A percentile compares a stretch with the other conserved stretches of the same genome.
phyloP scores from a whole-genome alignment of 306 rosid species.

The Nissolia schottii region DNA sequence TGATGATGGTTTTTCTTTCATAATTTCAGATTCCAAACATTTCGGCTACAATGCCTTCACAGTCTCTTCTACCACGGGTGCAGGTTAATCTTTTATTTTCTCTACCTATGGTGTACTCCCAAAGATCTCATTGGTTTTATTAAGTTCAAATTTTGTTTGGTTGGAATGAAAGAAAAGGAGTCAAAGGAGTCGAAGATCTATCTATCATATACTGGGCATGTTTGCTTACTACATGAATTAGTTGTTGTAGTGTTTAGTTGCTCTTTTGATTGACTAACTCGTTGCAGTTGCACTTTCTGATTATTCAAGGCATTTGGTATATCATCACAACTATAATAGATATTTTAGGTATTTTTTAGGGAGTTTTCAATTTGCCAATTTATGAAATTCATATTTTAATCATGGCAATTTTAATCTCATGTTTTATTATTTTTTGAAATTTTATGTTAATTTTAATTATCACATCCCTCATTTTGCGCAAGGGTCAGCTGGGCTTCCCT shows the following conservation, averaged over 20 bases:
- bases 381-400: background rate
- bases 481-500: background rate
- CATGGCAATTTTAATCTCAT: background rate
- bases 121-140: background rate
- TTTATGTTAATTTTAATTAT: background rate
- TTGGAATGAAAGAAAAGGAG: background rate
- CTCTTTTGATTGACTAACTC: constrained; percentile 3
- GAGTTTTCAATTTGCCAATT: background rate
- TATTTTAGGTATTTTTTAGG: background rate
- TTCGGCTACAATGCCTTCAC: constrained; percentile 77
- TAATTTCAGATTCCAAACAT: constrained; percentile 76
- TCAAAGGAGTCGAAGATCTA: background rate
- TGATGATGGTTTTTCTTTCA: constrained; percentile 20
- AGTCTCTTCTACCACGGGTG: constrained; percentile 58
- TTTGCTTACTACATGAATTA: background rate
- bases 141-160: background rate
- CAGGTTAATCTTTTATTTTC: constrained; percentile 56
- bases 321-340: background rate
- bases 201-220: background rate
- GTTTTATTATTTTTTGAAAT: background rate
- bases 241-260: constrained; percentile 6
- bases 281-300: background rate
- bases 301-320: background rate
- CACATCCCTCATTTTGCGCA: background rate
- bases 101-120: constrained; percentile 4